Base-by-base conservation (phyloP, 208 protist genomes). In the Phytomonas sp. region DNA sequence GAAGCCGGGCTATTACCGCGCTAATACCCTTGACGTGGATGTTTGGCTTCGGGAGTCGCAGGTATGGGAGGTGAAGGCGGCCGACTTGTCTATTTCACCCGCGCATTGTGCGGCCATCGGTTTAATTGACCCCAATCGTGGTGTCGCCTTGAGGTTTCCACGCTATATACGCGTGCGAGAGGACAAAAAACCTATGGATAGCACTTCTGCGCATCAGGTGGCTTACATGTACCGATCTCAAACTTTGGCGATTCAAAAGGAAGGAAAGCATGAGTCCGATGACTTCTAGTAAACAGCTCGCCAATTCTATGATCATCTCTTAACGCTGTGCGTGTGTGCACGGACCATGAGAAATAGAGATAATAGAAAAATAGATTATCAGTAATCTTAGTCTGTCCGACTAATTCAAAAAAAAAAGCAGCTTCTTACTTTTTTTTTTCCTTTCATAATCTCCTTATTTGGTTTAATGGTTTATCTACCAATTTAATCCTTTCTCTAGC, bases 41-140 rank as follows among this genome's bases (percentile, higher is more conserved):
- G 95, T 99, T 8, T 99, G 98, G 98, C 98, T 99, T 60, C 80
- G 93, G 23, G 83, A 95, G 36, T 69, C 77, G 62, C 83, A 93
- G 33, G 98, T 99, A 29, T 99, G 99, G 99, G 99, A 99, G 77
- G 87, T 99, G 19, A 89, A 94, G 65, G 98, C 94, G 7, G 98
- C 99, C 0, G 99, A 99, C 79, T 78, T 99, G 16, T 98, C 97
- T 14, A 93, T 99, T 16, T 99, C 98, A 2, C 98, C 99, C 0
- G 84, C 86, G 7, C 97, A 99, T 79, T 91, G 78, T 56, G 97
- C 97, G 10, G 98, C 94, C 12, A 78, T 92, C 14, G 96, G 97
- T 26, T 67, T 96, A 1, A 89, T 98, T 11, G 81, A 92, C 76
- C 31, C 79, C 31, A 77, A 66, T 16, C 95, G 94, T 65, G 99